Evolutionary conservation across 257 asterid genomes (phyloP).

Genomic region (Fraxinus excelsior): DNA sequence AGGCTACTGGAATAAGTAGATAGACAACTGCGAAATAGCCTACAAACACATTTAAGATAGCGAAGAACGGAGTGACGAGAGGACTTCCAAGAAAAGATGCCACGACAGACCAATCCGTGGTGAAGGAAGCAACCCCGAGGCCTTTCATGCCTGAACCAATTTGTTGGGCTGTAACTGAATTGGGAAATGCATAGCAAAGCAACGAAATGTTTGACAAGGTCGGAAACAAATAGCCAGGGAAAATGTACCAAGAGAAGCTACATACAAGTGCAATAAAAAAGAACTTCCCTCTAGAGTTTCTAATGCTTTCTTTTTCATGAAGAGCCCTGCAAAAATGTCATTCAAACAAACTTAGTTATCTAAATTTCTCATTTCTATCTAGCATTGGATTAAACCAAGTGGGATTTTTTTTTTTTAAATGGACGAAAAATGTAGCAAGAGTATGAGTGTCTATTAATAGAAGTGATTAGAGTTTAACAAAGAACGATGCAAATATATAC

Average conservation of each 20-base stretch:
- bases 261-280: conserved; percentile 54
- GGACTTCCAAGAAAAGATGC: conserved; percentile 64
- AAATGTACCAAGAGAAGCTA: conserved; percentile 56
- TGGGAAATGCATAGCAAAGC: conserved; percentile 52
- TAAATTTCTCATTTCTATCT: neutral
- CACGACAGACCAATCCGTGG: conserved; percentile 63
- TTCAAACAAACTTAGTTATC: neutral
- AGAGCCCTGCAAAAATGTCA: conserved; percentile 55
- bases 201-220: conserved; percentile 45
- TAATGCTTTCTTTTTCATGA: conserved; percentile 52
- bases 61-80: conserved; percentile 65
- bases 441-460: too few species aligned
- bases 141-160: conserved; percentile 73
- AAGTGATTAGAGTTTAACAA: too few species aligned
- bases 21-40: conserved; percentile 53
- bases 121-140: conserved; percentile 61
- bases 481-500: too few species aligned
- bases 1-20: conserved; percentile 42
- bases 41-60: conserved; percentile 49
- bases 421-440: too few species aligned
- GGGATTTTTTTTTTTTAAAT: too few species aligned
- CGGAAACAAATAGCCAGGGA: conserved; percentile 60
- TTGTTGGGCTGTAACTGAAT: conserved; percentile 56
- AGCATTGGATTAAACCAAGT: too few species aligned
- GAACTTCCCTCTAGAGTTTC: conserved; percentile 52